Base-by-base conservation (phyloP, 2,329 filamentous ascomycete genomes). In the Colletotrichum caudatum region DNA sequence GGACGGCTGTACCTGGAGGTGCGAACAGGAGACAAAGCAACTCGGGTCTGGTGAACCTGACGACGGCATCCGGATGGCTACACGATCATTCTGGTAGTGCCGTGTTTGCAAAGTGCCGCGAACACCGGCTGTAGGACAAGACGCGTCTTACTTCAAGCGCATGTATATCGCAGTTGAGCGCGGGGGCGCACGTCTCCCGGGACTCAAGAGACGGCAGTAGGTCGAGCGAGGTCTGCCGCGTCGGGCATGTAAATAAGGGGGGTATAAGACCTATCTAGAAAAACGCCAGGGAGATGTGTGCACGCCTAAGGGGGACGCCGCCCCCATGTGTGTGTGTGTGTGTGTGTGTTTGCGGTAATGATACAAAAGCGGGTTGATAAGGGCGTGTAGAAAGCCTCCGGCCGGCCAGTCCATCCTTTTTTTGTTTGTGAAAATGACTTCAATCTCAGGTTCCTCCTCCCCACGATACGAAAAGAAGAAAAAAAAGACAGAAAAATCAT, bases 211-310 rank as follows among this genome's bases (percentile, higher is more conserved):
- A 18, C 8, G 9, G 14, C 35, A 41, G 0, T 11, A 26, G 7
- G 39, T 46, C 39, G 16, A n/a, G 37, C 37, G 12, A 60, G 23
- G 7, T 46, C 39, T 64, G 61, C 50, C 61, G 33, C 35, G 26
- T 46, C 12, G 29, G 37, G 61, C 61, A 54, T 64, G 26, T 56
- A 56, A 64, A 64, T 56, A 56, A 54, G 35, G 64, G 46, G 68
- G 69, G 69, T 71, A 71, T 71, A 71, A 37, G 39, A 58, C 53
- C 64, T 68, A 48, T 71, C 68, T 71, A 71, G 33, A 50, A 46
- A 20, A 71, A 71, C 69, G 69, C 69, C 64, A 53, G 35, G 18
- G 14, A 41, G 39, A 63, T 48, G 53, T 62, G 53, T 62, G 8
- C n/a, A 41, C 26, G 23, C 54, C 16, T 46, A 23, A 35, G 64